A percentile compares a stretch with the other conserved stretches of the same genome.
phyloP scores from a whole-genome alignment of 495 filamentous ascomycete genomes.

The Talaromyces adpressus region DNA sequence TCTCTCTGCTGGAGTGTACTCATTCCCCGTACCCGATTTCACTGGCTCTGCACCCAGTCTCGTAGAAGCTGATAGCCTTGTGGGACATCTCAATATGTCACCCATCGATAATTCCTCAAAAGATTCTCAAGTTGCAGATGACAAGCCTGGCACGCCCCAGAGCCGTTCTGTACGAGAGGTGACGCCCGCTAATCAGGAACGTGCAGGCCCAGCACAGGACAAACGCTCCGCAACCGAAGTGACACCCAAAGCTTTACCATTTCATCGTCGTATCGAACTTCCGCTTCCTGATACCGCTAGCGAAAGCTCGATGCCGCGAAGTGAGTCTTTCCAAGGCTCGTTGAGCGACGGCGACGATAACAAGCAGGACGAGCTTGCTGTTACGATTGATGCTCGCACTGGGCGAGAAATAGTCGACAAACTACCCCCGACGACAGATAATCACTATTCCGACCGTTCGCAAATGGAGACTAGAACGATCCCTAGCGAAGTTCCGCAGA shows the following conservation, averaged over 20 bases:
- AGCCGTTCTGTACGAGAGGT: conserved; percentile 16
- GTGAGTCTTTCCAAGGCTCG: background rate
- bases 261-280: conserved; percentile 28
- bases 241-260: conserved; percentile 29
- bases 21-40: conserved; percentile 33
- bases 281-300: conserved; percentile 39
- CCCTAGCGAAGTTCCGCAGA: conserved; percentile 4
- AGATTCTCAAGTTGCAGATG: conserved; percentile 17
- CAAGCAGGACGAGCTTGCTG: conserved; percentile 28
- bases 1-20: conserved; percentile 33
- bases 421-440: conserved; percentile 6
- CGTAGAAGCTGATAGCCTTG: conserved; percentile 59
- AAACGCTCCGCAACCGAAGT: conserved; percentile 12
- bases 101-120: conserved; percentile 31
- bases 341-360: background rate
- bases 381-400: conserved; percentile 35
- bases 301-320: conserved; percentile 27
- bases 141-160: conserved; percentile 27
- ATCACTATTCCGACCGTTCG: background rate
- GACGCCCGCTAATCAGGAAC: conserved; percentile 18
- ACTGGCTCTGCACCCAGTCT: conserved; percentile 49
- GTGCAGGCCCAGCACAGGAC: conserved; percentile 7
- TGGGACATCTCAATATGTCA: conserved; percentile 61
- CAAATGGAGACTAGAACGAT: background rate
- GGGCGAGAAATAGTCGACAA: conserved; percentile 26